Conservation (phyloP, 345 rosid species). For the Linum trigynum region DNA sequence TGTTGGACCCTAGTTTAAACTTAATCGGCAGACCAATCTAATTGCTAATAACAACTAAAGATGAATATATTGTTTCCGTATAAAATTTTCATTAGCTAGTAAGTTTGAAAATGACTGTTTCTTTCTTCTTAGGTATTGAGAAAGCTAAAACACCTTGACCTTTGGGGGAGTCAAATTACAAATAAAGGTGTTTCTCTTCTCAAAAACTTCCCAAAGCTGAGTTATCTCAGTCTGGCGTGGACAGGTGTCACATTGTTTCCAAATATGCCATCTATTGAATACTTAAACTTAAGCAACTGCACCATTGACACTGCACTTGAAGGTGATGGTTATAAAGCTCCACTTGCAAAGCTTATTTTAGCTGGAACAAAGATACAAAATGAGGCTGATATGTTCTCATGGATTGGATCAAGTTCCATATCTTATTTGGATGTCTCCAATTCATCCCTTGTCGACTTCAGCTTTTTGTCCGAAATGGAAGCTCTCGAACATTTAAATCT, state of each 20-base stretch:
- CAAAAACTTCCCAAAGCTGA: slow-evolving; percentile 44
- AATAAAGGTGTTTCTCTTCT: slow-evolving; percentile 49
- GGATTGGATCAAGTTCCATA: slow-evolving; percentile 36
- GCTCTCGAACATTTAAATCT: slow-evolving; percentile 67
- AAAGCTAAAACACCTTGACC: slow-evolving; percentile 76
- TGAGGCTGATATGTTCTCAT: slow-evolving; percentile 44
- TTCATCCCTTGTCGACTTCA: slow-evolving; percentile 43
- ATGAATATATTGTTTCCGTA: neutral
- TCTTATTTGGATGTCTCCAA: slow-evolving; percentile 56
- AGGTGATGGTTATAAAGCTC: slow-evolving; percentile 32
- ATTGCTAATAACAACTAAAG: too few relatives aligned
- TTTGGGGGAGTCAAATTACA: slow-evolving; percentile 81
- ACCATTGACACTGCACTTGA: slow-evolving; percentile 39
- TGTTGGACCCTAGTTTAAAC: neutral
- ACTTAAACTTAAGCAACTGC: slow-evolving; percentile 77
- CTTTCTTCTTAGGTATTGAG: slow-evolving; percentile 41
- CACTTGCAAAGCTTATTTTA: slow-evolving; percentile 44
- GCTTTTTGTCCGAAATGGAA: slow-evolving; percentile 47
- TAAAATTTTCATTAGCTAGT: neutral
- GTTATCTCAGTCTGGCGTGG: slow-evolving; percentile 74
- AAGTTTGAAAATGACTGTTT: neutral
- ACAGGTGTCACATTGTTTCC: slow-evolving; percentile 57
- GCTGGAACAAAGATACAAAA: slow-evolving; percentile 55
- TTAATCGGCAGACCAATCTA: neutral
- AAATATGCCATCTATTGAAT: slow-evolving; percentile 48